A percentile compares a stretch with the other conserved stretches of the same genome.
phyloP scores from a whole-genome alignment of 352 stramenopile species.

The Globisporangium solare region DNA sequence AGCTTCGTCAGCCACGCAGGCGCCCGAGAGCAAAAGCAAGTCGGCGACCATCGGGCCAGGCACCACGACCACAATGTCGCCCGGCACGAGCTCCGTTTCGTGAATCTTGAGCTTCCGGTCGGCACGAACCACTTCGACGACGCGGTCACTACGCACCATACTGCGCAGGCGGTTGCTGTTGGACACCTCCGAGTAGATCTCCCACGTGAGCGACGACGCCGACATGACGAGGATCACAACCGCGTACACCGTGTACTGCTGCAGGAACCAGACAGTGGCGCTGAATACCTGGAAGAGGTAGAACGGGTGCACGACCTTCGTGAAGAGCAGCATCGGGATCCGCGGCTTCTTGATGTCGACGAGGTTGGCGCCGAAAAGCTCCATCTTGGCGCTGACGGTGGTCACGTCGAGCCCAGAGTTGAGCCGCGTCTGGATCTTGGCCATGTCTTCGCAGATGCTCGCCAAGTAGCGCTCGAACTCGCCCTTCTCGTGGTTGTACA shows the following conservation, averaged over 20 bases:
- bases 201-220: constrained; percentile 61
- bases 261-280: constrained; percentile 60
- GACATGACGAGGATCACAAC: constrained; percentile 60
- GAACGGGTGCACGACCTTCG: constrained; percentile 74
- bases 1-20: constrained; percentile 70
- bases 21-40: constrained; percentile 51
- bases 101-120: constrained; percentile 34
- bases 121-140: constrained; percentile 61
- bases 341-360: constrained; percentile 33
- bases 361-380: constrained; percentile 30
- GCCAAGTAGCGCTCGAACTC: constrained; percentile 51
- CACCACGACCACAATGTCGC: constrained; percentile 65
- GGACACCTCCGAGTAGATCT: constrained; percentile 57
- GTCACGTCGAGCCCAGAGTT: constrained; percentile 54
- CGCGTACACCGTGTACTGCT: constrained; percentile 65
- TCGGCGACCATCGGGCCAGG: constrained; percentile 61
- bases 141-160: constrained; percentile 45
- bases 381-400: constrained; percentile 21
- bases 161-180: constrained; percentile 61
- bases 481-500: constrained; percentile 46
- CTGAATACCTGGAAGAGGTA: constrained; percentile 77
- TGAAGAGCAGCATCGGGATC: constrained; percentile 45
- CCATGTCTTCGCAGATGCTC: constrained; percentile 23
- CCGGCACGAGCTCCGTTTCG: constrained; percentile 50
- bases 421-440: constrained; percentile 28